Conservation (phyloP, 495 filamentous ascomycete genomes). For the Aspergillus cavernicola region DNA sequence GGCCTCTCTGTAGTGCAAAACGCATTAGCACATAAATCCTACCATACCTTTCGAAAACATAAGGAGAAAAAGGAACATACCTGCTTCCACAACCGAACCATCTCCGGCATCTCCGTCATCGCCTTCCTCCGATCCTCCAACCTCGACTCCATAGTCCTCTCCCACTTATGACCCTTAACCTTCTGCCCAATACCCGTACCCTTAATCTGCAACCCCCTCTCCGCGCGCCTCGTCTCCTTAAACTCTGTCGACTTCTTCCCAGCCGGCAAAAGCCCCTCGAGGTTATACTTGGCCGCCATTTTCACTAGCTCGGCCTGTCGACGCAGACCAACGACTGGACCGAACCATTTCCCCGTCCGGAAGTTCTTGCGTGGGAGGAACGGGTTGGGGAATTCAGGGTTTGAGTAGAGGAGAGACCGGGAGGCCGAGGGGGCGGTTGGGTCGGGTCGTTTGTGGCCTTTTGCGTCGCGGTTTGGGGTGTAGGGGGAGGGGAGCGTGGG, state of each 20-base stretch:
- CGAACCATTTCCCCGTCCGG: conserved; percentile 70
- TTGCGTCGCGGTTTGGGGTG: conserved; percentile 45
- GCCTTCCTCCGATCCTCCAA: conserved; percentile 86
- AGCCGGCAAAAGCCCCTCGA: conserved; percentile 78
- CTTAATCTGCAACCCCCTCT: conserved; percentile 75
- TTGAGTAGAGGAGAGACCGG: conserved; percentile 33
- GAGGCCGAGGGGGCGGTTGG: conserved; percentile 31
- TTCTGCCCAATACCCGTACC: conserved; percentile 88
- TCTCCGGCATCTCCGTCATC: conserved; percentile 88
- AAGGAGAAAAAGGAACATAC: conserved; percentile 43
- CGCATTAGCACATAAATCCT: conserved; percentile 19
- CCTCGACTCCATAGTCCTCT: conserved; percentile 77
- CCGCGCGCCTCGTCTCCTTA: conserved; percentile 59
- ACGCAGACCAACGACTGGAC: conserved; percentile 75
- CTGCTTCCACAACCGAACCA: conserved; percentile 91
- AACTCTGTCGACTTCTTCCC: conserved; percentile 71
- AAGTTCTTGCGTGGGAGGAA: conserved; percentile 71
- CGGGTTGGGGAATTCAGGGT: conserved; percentile 56
- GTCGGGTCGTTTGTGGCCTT: conserved; percentile 37
- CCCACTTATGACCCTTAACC: conserved; percentile 92
- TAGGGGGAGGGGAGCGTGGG: conserved; percentile 39
- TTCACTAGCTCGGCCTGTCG: conserved; percentile 91
- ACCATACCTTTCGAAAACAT: not conserved
- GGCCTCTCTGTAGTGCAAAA: conserved; percentile 59
- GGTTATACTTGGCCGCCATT: conserved; percentile 71